Base-by-base conservation (phyloP, 2,329 filamentous ascomycete species). In the Nothopassalora personata region DNA sequence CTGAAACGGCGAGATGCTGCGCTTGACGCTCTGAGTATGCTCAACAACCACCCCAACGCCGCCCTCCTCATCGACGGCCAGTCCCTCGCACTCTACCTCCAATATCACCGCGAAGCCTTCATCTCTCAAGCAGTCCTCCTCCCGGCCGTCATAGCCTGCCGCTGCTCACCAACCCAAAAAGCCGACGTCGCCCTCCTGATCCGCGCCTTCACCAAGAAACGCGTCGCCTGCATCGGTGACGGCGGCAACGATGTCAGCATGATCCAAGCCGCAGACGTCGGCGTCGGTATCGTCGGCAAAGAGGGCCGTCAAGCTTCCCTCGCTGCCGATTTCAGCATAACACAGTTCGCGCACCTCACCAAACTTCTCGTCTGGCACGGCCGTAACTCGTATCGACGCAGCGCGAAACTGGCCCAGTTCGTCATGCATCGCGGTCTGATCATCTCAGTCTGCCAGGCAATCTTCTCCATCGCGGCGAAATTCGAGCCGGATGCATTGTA, bases 341-440 rank as follows among this genome's bases (percentile, higher is more conserved):
- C 91, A 60, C 92, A 97, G 69, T 99, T 99, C 75, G 89, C 87
- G 70, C 91, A 99, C 72, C 79, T 99, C 19, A 96, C 93, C 53
- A 99, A 97, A 75, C 83, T 99, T 1, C 83, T 99, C n/a, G 91
- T 99, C 39, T 99, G 95, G 94, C 95, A 99, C 72, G 94, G 94
- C 0, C 86, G 95, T 33, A 99, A 99, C 76, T 93, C 88, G 67
- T 99, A 99, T 80, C 97, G 97, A 76, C 86, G 95, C 49, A 91
- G 86, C 60, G 94, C 94, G 30, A 99, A 99, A 76, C 83, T 99
- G 27, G 91, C 90, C 0, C 95, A 97, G 73, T 99, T 99, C 74
- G 93, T 99, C 68, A 99, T 99, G 68, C 95, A 99, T 72, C 89
- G 94, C 69, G 94, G 94, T 53, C 80, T 99, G 48, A 96, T 99